These are phyloP conservation scores for Ascoidea rubescens DNA, from an alignment of 805 yeast genomes.

Conservation along the genomic window DNA sequence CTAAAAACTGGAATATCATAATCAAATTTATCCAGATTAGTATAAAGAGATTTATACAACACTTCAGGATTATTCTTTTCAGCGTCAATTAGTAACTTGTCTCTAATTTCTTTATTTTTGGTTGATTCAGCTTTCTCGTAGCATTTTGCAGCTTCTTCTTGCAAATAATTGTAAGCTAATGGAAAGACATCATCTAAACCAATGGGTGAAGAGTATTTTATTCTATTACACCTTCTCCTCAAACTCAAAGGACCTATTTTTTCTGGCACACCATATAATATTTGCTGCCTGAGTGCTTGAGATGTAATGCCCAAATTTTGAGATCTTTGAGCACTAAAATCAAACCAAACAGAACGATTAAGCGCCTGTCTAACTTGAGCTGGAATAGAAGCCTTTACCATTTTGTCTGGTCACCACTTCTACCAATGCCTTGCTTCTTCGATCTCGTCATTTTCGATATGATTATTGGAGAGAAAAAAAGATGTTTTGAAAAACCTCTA, in stretches of 20 bases:
- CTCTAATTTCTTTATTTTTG: conserved; percentile 16
- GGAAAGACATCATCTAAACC: conserved; percentile 64
- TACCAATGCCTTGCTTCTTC: no score
- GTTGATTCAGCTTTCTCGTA: conserved; percentile 27
- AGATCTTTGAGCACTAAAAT: conserved; percentile 3
- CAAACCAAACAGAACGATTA: conserved; percentile 2
- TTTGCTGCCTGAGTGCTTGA: conserved; percentile 15
- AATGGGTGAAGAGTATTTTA: conserved; percentile 51
- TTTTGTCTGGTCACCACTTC: no score
- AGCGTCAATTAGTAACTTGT: conserved; percentile 35
- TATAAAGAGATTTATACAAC: conserved; percentile 43
- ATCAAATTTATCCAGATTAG: conserved; percentile 37
- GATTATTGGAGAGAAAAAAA: no score
- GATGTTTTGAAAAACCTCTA: no score
- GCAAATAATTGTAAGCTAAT: conserved; percentile 45
- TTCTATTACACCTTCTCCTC: conserved; percentile 25
- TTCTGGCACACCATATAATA: conserved; percentile 20
- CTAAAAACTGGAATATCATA: conserved; percentile 71
- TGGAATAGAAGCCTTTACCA: no score
- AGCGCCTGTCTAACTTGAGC: no score
- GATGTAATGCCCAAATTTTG: conserved; percentile 15
- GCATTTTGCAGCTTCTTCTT: conserved; percentile 29
- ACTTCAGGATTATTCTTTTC: conserved; percentile 81
- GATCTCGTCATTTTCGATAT: no score
- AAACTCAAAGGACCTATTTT: conserved; percentile 39